Evolutionary conservation across 345 rosid species (phyloP), one percentile per base, ranked within the genome.

Genomic region (Stellera chamaejasme): DNA sequence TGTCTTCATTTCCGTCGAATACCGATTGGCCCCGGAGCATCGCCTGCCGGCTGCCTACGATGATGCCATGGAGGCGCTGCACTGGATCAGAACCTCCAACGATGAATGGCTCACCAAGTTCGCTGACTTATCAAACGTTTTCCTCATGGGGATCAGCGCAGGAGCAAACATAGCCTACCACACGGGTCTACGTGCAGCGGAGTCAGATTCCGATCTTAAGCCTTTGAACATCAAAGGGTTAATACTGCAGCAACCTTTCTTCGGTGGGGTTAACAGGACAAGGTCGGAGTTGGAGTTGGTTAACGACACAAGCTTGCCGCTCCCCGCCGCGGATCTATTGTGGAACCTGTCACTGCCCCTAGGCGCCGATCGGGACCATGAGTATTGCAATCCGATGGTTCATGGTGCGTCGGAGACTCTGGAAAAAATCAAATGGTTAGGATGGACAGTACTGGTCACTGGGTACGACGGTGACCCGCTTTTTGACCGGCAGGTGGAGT

Each of bases 31-130:
- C 13, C 97, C 96, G 0, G 96, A 90, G 51, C 84, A 87, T 73
- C 87, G 90, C 53, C 90, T 90, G 46, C 97, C 97, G 2, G 90
- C 90, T 2, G 91, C 94, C 14, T 90, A 84, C 69, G 86, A 83
- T 0, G 97, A 90, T 50, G 89, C 84, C 15, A 32, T 74, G 42
- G 91, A 85, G 4, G 72, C 89, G 4, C 62, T 90, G 73, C 79
- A 46, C 77, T 80, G 11, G 65, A 75, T 47, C 94, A 85, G 69
- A 85, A 52, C 45, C 48, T 73, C 66, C 19, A 55, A 73, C 10
- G 94, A 90, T 19, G 54, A 81, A 9, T 87, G 96, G 94, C 12
- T 90, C 60, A 71, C 60, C 68, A 75, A 81, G 5, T 45, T 51
- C 48, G 96, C 50, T 0, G 94, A 87, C 42, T 83, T 84, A 54